These are phyloP conservation scores for Achlya hypogyna DNA, from an alignment of 352 stramenopile species.

Conservation along the genomic window DNA sequence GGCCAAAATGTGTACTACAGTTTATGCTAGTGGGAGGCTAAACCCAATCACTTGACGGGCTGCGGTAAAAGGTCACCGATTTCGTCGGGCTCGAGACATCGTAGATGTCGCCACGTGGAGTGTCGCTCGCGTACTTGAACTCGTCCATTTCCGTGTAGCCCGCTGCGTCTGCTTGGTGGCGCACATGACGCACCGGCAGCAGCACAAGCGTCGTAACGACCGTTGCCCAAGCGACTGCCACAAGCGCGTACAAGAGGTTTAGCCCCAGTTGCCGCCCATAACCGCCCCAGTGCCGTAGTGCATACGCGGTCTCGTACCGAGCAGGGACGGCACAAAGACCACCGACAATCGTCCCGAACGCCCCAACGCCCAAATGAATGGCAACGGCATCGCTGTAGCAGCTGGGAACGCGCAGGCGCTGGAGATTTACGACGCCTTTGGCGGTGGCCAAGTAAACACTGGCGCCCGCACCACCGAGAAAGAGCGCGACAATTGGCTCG, in stretches of 20 bases:
- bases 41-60: too few relatives aligned
- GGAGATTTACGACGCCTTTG: background rate
- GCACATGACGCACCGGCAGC: background rate
- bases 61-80: too few relatives aligned
- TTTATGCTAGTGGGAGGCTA: too few relatives aligned
- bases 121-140: too few relatives aligned
- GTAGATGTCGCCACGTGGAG: too few relatives aligned
- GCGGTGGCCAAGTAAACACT: background rate
- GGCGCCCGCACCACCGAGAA: background rate
- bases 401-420: background rate
- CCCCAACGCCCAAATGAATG: background rate
- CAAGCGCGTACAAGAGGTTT: background rate
- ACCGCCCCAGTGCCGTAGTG: too few relatives aligned
- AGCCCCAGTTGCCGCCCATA: background rate
- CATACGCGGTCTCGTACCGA: too few relatives aligned
- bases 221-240: background rate
- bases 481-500: background rate
- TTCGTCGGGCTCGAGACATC: too few relatives aligned
- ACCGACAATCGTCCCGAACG: background rate
- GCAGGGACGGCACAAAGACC: background rate
- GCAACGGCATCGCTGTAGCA: background rate
- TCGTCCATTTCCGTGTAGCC: slow-evolving; percentile 1
- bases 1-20: too few relatives aligned
- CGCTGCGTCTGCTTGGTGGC: background rate
- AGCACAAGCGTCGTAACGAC: background rate